Conservation (phyloP, 2,329 filamentous ascomycete genomes). For the Colletotrichum costaricense region DNA sequence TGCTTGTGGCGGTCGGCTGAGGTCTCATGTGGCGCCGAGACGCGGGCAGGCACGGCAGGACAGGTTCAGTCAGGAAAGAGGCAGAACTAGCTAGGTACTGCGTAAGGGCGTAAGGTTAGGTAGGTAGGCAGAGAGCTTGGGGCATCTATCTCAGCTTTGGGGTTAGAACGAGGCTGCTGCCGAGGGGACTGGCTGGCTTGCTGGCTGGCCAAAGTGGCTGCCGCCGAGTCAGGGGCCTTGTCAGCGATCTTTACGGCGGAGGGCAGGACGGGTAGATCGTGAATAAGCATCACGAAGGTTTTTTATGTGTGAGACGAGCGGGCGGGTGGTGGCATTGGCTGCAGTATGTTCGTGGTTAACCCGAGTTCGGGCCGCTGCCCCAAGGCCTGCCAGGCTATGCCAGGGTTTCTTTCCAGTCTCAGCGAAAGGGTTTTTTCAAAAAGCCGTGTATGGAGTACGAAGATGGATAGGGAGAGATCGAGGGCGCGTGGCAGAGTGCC, state of each 20-base stretch:
- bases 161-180: not conserved
- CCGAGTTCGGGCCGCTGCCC: not conserved
- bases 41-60: not conserved
- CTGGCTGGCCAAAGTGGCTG: too few species aligned
- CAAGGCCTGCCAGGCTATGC: too few species aligned
- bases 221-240: not conserved
- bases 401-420: too few species aligned
- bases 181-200: too few species aligned
- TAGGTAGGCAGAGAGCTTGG: not conserved
- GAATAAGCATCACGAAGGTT: not conserved
- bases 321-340: too few species aligned
- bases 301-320: not conserved
- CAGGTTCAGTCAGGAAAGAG: too few species aligned
- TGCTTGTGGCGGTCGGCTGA: not conserved
- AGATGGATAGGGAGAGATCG: not conserved
- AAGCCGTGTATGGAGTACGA: too few species aligned
- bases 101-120: too few species aligned
- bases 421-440: not conserved
- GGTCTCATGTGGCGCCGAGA: not conserved
- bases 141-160: not conserved
- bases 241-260: constrained; percentile 6
- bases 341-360: not conserved
- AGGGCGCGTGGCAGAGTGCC: constrained; percentile 1
- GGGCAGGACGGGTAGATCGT: constrained; percentile 17
- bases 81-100: too few species aligned